A percentile compares a stretch with the other conserved stretches of the same genome.
These are phyloP conservation scores for Candida pseudoglaebosa DNA, from an alignment of 805 yeast genomes.

Conservation along the genomic window DNA sequence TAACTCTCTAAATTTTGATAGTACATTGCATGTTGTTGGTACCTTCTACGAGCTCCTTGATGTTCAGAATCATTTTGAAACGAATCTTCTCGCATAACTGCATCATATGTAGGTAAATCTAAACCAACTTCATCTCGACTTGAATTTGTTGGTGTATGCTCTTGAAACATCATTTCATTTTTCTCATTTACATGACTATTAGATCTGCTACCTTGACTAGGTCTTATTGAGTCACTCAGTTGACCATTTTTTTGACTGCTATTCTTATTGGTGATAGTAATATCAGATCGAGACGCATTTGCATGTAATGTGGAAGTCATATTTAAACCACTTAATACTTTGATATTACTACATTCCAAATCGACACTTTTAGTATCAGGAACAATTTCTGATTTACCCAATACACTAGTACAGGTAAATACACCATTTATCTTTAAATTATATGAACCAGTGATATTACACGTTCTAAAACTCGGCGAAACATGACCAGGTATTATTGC, in stretches of 20 bases:
- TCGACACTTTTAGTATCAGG: constrained; percentile 26
- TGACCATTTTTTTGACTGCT: neutral
- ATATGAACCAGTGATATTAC: constrained; percentile 46
- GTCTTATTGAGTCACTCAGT: constrained; percentile 3
- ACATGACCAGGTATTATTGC: constrained; percentile 45
- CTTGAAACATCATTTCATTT: constrained; percentile 1
- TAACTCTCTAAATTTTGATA: constrained; percentile 17
- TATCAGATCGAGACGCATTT: constrained; percentile 17
- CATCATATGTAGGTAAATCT: constrained; percentile 34
- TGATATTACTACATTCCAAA: constrained; percentile 27
- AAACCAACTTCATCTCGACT: constrained; percentile 2
- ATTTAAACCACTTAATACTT: constrained; percentile 30
- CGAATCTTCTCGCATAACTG: constrained; percentile 26
- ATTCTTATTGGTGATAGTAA: neutral
- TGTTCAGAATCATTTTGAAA: constrained; percentile 32
- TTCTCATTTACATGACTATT: too few species aligned
- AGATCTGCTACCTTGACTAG: too few species aligned
- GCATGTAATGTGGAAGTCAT: constrained; percentile 23
- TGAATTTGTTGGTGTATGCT: constrained; percentile 1
- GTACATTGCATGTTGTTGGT: constrained; percentile 28
- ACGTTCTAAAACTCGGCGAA: constrained; percentile 53
- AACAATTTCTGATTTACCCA: too few species aligned
- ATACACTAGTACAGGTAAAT: constrained; percentile 23
- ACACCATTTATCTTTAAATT: constrained; percentile 19
- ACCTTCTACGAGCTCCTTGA: constrained; percentile 29